Evolutionary conservation across 2,329 filamentous ascomycete genomes (phyloP).

Genomic region (Penicillium sp.): DNA sequence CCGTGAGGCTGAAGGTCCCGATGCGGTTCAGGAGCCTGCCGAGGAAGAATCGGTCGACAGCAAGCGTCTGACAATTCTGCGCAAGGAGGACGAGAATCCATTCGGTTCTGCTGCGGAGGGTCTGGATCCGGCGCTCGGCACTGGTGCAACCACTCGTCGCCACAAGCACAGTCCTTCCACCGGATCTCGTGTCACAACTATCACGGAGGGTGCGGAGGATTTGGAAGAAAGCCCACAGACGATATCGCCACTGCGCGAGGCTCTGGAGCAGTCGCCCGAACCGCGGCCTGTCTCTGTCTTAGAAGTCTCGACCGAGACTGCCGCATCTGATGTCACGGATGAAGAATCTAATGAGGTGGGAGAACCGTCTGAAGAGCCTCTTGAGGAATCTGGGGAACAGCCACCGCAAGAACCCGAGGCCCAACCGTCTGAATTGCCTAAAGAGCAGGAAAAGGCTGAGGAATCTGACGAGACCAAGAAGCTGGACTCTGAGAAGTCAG

Average conservation of each 20-base stretch:
- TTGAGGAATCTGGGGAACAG: constrained; percentile 5
- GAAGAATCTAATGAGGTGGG: neutral
- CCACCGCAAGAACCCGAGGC: neutral
- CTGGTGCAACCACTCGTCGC: constrained; percentile 71
- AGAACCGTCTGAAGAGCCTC: neutral
- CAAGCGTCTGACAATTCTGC: constrained; percentile 39
- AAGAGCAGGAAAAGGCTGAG: neutral
- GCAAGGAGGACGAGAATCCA: constrained; percentile 32
- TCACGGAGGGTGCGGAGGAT: constrained; percentile 80
- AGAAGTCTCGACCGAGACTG: constrained; percentile 4
- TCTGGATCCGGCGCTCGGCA: constrained; percentile 52
- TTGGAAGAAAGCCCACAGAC: constrained; percentile 42
- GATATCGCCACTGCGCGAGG: constrained; percentile 14
- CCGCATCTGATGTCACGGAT: neutral
- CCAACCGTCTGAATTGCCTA: constrained; percentile 2
- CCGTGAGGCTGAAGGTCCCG: constrained; percentile 83
- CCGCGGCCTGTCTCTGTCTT: constrained; percentile 16
- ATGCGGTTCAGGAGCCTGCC: constrained; percentile 43
- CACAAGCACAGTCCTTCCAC: constrained; percentile 81
- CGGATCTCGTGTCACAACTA: constrained; percentile 74
- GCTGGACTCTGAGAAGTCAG: neutral
- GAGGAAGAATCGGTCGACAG: constrained; percentile 27
- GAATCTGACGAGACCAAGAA: neutral
- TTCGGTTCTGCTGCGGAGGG: constrained; percentile 20
- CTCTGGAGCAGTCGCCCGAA: constrained; percentile 16